Percentiles rank a stretch among this genome's conserved stretches.
phyloP scores from a whole-genome alignment of 2,329 filamentous ascomycete species.

The Calonectria pseudoreteaudii region DNA sequence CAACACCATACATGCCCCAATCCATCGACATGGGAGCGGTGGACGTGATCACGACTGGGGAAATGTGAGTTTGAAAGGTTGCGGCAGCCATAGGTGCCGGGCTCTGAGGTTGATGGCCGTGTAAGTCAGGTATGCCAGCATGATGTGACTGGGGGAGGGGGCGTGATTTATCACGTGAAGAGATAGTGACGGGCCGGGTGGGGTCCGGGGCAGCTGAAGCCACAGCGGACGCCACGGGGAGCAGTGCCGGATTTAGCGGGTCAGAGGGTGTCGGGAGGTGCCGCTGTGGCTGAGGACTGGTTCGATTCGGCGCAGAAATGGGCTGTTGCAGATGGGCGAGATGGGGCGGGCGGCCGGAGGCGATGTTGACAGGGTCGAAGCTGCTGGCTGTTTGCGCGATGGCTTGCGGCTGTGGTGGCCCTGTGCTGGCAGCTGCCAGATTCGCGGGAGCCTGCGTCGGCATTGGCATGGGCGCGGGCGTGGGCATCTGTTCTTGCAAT shows the following conservation, averaged over 20 bases:
- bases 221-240: slow-evolving; percentile 1
- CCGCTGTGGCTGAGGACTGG: slow-evolving; percentile 40
- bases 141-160: slow-evolving; percentile 25
- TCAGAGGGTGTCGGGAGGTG: slow-evolving; percentile 39
- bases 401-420: slow-evolving; percentile 14
- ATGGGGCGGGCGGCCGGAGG: slow-evolving; percentile 15
- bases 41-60: slow-evolving; percentile 25
- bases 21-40: slow-evolving; percentile 34
- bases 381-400: neutral
- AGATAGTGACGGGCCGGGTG: neutral
- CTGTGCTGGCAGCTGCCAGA: neutral
- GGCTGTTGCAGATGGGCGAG: slow-evolving; percentile 42
- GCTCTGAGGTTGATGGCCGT: slow-evolving; percentile 31
- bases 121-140: slow-evolving; percentile 25
- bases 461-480: slow-evolving; percentile 15
- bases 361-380: slow-evolving; percentile 5
- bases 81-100: slow-evolving; percentile 25
- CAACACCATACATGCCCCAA: slow-evolving; percentile 38
- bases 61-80: slow-evolving; percentile 31
- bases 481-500: slow-evolving; percentile 21
- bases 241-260: slow-evolving; percentile 6
- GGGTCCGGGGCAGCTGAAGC: neutral
- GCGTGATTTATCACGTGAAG: slow-evolving; percentile 40
- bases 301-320: slow-evolving; percentile 44
- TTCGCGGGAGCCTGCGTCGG: slow-evolving; percentile 1